phyloP scores from a whole-genome alignment of 2,329 filamentous ascomycete genomes.

The Hypoxylon sp. region DNA sequence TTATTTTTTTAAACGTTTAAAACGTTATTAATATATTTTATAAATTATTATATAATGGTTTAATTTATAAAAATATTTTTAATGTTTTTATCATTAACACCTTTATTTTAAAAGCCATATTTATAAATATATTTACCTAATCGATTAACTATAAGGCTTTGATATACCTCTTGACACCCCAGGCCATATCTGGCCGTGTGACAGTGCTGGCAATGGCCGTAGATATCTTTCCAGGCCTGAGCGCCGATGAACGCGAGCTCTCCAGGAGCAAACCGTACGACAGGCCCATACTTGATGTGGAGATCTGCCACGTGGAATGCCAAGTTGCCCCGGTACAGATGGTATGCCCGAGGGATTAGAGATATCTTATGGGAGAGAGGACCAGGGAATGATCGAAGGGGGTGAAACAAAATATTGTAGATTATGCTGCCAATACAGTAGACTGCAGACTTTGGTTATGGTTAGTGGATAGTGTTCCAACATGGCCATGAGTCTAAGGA shows the following conservation, averaged over 20 bases:
- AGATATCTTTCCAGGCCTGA: neutral
- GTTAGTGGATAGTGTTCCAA: too few species aligned
- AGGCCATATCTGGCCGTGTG: constrained; percentile 16
- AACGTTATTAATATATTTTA: too few species aligned
- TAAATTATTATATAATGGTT: too few species aligned
- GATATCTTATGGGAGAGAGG: constrained; percentile 1
- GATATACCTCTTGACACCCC: too few species aligned
- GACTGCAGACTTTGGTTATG: too few species aligned
- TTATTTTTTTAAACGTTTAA: too few species aligned
- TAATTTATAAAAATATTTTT: too few species aligned
- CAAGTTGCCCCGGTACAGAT: constrained; percentile 4
- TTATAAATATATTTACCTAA: too few species aligned
- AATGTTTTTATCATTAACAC: too few species aligned
- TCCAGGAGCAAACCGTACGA: constrained; percentile 13
- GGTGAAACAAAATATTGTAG: constrained; percentile 25
- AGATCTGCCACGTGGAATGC: constrained; percentile 1
- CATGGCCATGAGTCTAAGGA: too few species aligned
- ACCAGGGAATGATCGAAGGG: constrained; percentile 20
- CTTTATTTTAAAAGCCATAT: too few species aligned
- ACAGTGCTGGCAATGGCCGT: constrained; percentile 13
- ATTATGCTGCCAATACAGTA: too few species aligned
- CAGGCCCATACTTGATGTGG: constrained; percentile 20
- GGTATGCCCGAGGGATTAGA: neutral
- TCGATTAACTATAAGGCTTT: constrained; percentile 18
- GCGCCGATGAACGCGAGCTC: constrained; percentile 4